A percentile compares a stretch with the other conserved stretches of the same genome.
Conservation (phyloP, 371 early-diverging fungal species). For the Mortierella polycephala region DNA sequence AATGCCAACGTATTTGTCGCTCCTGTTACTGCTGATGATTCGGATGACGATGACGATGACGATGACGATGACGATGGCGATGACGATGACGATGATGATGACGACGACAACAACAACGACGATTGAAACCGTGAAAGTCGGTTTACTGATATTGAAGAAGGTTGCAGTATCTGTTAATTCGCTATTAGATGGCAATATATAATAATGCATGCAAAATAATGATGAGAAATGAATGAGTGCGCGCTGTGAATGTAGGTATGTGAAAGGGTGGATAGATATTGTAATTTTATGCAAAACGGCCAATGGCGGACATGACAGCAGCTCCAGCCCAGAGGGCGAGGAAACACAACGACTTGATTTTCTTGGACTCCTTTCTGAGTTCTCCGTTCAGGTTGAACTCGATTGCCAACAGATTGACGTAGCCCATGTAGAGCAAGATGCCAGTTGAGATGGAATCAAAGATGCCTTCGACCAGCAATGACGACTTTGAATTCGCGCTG, state of each 20-base stretch:
- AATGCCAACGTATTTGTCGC: conserved; percentile 50
- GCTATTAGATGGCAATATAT: neutral
- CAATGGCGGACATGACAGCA: conserved; percentile 78
- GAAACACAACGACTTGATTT: conserved; percentile 54
- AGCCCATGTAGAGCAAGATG: conserved; percentile 81
- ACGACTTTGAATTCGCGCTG: conserved; percentile 61
- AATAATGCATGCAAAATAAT: neutral
- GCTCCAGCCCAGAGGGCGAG: conserved; percentile 74
- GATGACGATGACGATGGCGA: neutral
- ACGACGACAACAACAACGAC: neutral
- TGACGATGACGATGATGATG: neutral
- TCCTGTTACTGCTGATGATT: neutral
- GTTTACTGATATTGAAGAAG: no score
- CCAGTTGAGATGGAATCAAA: conserved; percentile 84
- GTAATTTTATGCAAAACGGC: conserved; percentile 72
- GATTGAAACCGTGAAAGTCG: neutral
- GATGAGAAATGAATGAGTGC: neutral
- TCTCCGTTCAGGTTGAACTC: conserved; percentile 68
- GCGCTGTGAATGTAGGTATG: neutral
- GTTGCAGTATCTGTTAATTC: neutral
- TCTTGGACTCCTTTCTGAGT: conserved; percentile 56
- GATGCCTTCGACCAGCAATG: conserved; percentile 77
- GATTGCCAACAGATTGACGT: conserved; percentile 75
- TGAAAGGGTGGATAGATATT: neutral
- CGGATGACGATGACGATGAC: neutral